Evolutionary conservation across 108 stramenopile genomes (phyloP).

Genomic region (Cyclotella choctawhatcheeana): DNA sequence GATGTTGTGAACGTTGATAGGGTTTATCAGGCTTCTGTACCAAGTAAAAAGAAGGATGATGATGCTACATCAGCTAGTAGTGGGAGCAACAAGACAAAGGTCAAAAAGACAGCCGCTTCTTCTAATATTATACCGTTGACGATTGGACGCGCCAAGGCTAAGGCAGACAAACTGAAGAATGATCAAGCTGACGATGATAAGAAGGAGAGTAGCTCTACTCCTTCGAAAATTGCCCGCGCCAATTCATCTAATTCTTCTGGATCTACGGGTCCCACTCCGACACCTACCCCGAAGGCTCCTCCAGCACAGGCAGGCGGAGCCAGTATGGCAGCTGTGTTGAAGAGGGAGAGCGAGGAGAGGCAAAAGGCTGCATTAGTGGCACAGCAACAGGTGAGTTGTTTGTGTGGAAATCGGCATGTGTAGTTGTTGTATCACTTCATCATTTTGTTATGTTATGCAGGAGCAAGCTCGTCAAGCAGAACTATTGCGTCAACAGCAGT

Average conservation of each 20-base stretch:
- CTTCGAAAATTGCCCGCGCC: slow-evolving; percentile 44
- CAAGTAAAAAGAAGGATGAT: slow-evolving; percentile 66
- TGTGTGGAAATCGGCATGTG: too few relatives aligned
- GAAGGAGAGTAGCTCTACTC: slow-evolving; percentile 30
- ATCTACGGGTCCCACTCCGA: slow-evolving; percentile 45
- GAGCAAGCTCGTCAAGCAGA: slow-evolving; percentile 74
- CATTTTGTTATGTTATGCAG: too few relatives aligned
- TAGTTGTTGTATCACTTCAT: too few relatives aligned
- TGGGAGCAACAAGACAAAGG: slow-evolving; percentile 54
- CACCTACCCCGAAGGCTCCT: slow-evolving; percentile 59
- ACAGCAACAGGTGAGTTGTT: slow-evolving; percentile 60
- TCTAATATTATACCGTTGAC: slow-evolving; percentile 83
- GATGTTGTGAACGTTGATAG: slow-evolving; percentile 87
- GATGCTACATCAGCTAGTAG: slow-evolving; percentile 53
- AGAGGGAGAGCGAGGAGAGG: slow-evolving; percentile 87
- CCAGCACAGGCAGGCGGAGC: slow-evolving; percentile 57
- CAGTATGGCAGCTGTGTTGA: slow-evolving; percentile 90
- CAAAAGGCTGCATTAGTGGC: slow-evolving; percentile 69
- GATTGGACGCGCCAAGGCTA: slow-evolving; percentile 85
- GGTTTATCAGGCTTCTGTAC: slow-evolving; percentile 60
- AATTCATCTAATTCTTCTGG: slow-evolving; percentile 46
- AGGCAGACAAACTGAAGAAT: background rate
- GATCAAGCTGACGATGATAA: slow-evolving; percentile 22
- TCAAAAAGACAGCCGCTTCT: slow-evolving; percentile 53
- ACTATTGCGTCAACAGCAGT: slow-evolving; percentile 64